phyloP scores from a whole-genome alignment of 768 basidiomycete species.

The Lentinus brumalis region DNA sequence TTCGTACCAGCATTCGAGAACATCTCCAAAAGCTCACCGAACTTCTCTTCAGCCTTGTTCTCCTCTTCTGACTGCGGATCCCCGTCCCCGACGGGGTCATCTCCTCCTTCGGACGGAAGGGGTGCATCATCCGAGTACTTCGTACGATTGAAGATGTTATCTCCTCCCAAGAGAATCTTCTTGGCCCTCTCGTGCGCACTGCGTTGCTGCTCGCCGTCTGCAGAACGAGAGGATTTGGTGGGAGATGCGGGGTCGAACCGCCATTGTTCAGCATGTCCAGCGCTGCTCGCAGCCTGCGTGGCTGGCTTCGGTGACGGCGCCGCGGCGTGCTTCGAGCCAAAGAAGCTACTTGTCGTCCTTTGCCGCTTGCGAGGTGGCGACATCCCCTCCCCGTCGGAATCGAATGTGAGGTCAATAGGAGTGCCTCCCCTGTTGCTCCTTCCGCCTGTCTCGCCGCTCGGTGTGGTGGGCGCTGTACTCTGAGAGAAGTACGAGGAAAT shows the following conservation, averaged over 20 bases:
- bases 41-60: slow-evolving; percentile 47
- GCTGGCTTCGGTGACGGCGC: neutral
- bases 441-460: slow-evolving; percentile 6
- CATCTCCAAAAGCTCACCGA: slow-evolving; percentile 48
- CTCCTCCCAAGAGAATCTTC: slow-evolving; percentile 51
- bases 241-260: slow-evolving; percentile 39
- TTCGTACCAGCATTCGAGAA: slow-evolving; percentile 42
- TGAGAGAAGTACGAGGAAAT: slow-evolving; percentile 48
- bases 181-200: slow-evolving; percentile 45
- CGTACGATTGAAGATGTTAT: slow-evolving; percentile 35
- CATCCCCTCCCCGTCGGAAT: slow-evolving; percentile 22
- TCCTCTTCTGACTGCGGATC: slow-evolving; percentile 25
- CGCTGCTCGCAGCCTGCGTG: neutral
- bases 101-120: slow-evolving; percentile 3
- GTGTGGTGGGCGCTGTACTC: slow-evolving; percentile 10
- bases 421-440: slow-evolving; percentile 24
- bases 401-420: slow-evolving; percentile 58
- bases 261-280: slow-evolving; percentile 42
- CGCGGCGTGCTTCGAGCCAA: slow-evolving; percentile 2
- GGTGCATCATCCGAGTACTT: neutral
- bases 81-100: neutral
- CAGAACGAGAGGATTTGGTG: slow-evolving; percentile 20
- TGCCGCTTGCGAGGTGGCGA: slow-evolving; percentile 11
- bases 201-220: slow-evolving; percentile 19
- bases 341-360: slow-evolving; percentile 19